Conservation (phyloP, 73 alveolate genomes). For the Loxodes magnus region DNA sequence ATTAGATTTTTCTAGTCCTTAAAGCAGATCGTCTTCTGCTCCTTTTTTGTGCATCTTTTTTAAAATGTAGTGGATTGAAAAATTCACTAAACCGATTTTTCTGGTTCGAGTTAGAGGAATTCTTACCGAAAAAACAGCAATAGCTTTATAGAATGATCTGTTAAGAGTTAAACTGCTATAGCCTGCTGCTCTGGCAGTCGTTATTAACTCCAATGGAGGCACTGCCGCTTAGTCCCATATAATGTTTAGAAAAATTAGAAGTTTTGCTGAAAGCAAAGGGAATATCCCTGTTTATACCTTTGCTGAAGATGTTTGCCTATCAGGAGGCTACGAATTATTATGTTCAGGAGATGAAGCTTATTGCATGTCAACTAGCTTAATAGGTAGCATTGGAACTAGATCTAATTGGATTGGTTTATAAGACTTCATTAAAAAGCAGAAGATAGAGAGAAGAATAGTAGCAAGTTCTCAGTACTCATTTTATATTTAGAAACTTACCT, state of each 20-base stretch:
- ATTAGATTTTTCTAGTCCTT: slow-evolving; percentile 20
- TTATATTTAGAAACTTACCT: no score
- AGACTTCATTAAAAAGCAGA: slow-evolving; percentile 14
- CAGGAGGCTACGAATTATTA: slow-evolving; percentile 34
- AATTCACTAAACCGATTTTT: neutral
- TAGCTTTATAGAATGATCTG: neutral
- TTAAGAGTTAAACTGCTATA: neutral
- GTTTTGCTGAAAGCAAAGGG: slow-evolving; percentile 6
- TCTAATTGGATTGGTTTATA: neutral
- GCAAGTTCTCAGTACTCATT: slow-evolving; percentile 9
- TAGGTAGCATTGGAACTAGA: slow-evolving; percentile 32
- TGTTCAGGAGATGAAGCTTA: slow-evolving; percentile 25
- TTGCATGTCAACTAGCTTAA: slow-evolving; percentile 14
- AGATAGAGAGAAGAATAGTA: slow-evolving; percentile 18
- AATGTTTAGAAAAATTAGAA: neutral
- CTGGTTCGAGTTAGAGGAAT: neutral
- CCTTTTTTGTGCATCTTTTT: neutral
- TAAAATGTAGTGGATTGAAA: no score
- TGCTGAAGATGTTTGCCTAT: slow-evolving; percentile 49
- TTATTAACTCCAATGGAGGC: slow-evolving; percentile 26
- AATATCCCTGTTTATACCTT: slow-evolving; percentile 29
- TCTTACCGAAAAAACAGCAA: neutral
- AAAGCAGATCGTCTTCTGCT: slow-evolving; percentile 24
- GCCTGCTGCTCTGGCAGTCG: slow-evolving; percentile 29
- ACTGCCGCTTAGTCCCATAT: neutral